Evolutionary conservation across 108 stramenopile genomes (phyloP), one percentile per base, ranked within the genome.

Genomic region (Nitzschia palea): DNA sequence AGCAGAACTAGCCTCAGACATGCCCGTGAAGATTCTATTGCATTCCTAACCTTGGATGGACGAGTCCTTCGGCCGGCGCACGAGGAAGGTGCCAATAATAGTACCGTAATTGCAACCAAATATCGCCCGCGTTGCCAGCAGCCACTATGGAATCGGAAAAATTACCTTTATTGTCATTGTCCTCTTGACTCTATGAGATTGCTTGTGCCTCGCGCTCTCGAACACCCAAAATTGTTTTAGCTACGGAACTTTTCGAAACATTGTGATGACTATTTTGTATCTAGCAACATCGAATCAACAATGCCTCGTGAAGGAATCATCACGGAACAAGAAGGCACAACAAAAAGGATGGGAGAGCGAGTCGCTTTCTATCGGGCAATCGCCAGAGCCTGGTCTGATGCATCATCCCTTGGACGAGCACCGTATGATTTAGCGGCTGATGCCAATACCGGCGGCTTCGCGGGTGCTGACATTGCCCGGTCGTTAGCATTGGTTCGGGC

Each of bases 401-500:
- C 77, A n/a, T 65, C 34, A 42, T 56, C 30, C 25, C 37, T 26
- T 23, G 63, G 56, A 2, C 45, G 55, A 29, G 63, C 71, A 14
- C 27, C 33, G 20, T 72, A 65, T 45, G 88, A 89, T 74, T 68
- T 89, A 60, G 85, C 88, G 14, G 81, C 80, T 34, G 73, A 76
- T 30, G 57, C 56, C 53, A 74, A 44, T 15, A 93, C 91, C 5
- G 85, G 65, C 20, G 89, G 87, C 3, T 95, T 93, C 69, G 78
- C 86, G 28, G 96, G 96, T 31, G 93, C 96, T 6, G 96, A 97
- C 60, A 89, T 97, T 70, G 90, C 95, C 36, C 90, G 91, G 23
- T 94, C 91, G 8, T 75, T 89, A 42, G 91, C 93, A 27, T 65
- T 96, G 22, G 37, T 77, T 17, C 60, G 88, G 44, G 74, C 83